Percentiles rank a stretch among this genome's conserved stretches.
Conservation (phyloP, 257 asterid genomes). For the Forsythia viridissima region DNA sequence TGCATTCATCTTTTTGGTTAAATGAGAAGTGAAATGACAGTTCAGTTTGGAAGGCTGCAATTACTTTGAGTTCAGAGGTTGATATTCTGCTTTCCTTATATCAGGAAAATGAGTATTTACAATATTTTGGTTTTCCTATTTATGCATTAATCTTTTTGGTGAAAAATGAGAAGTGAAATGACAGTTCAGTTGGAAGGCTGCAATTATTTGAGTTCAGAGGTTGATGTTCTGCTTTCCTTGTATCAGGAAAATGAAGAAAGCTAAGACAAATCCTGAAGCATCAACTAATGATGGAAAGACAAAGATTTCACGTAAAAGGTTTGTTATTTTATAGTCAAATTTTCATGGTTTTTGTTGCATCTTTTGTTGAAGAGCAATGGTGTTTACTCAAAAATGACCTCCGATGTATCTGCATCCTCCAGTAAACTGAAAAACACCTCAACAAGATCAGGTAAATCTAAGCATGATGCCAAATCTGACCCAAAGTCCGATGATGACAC, state of each 20-base stretch:
- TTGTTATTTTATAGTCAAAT: background rate
- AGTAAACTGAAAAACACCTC: slow-evolving; percentile 53
- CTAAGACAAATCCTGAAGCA: slow-evolving; percentile 40
- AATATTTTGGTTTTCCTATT: background rate
- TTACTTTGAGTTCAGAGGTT: slow-evolving; percentile 17
- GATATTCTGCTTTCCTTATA: slow-evolving; percentile 24
- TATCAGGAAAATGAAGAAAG: slow-evolving; percentile 60
- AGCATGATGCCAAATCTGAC: slow-evolving; percentile 49
- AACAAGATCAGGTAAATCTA: slow-evolving; percentile 49
- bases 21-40: background rate
- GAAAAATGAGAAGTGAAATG: background rate
- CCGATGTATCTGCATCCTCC: slow-evolving; percentile 33
- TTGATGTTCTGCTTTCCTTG: slow-evolving; percentile 28
- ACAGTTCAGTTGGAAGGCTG: slow-evolving; percentile 1
- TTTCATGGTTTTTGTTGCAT: slow-evolving; percentile 7
- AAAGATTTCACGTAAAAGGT: slow-evolving; percentile 64
- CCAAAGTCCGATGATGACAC: slow-evolving; percentile 39
- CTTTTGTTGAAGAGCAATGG: background rate
- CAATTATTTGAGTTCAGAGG: slow-evolving; percentile 7
- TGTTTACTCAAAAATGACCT: slow-evolving; percentile 18
- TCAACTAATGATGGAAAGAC: slow-evolving; percentile 51
- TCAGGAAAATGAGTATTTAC: slow-evolving; percentile 42
- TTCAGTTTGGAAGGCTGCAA: slow-evolving; percentile 5
- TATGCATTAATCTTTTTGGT: background rate
- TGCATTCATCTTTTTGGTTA: background rate